Evolutionary conservation across 2,329 filamentous ascomycete species (phyloP), one percentile per base, ranked within the genome.

Genomic region (Aspergillus persii): DNA sequence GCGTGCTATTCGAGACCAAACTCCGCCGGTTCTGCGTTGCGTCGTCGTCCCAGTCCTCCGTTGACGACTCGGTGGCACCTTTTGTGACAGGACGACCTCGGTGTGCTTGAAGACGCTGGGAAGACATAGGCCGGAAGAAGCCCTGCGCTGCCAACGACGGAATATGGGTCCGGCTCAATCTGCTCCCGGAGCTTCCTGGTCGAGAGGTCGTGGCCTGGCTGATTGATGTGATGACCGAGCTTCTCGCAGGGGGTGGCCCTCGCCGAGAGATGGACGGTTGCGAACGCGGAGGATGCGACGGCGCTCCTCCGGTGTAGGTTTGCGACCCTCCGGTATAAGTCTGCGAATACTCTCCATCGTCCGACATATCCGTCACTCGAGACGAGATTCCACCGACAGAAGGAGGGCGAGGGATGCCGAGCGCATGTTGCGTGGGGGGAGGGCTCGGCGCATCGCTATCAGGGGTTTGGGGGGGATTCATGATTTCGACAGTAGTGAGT

Each of bases 91-190:
- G 82, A 50, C 80, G 80, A 66, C 81, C 87, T 74, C 94, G 84
- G 76, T 98, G 95, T 56, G 92, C 92, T 77, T 98, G 94, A 53
- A 98, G 81, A 73, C 92, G 89, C 74, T 96, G 92, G 27, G 94
- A 96, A 78, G 93, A 98, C 92, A 99, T 96, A 44, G 95, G 95
- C 26, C 89, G 89, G 72, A 96, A 96, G 79, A 99, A 98, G 56
- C 91, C 94, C 70, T 94, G 90, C 15, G 92, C 92, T 2, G 92
- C 89, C 55, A 99, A 80, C 1, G 90, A 92, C 1, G 95, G 93
- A 23, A 96, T 92, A 80, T 99, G 95, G 47, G 91, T 95, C 70
- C 89, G 86, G 72, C 89, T 92, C 50, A 89, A 82, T 47, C 90
- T 83, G 65, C 88, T 94, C 15, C 83, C 55, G 81, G 89, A 64